Evolutionary conservation across 768 basidiomycete species (phyloP).

Genomic region (Pilatotrama ljubarskyi): DNA sequence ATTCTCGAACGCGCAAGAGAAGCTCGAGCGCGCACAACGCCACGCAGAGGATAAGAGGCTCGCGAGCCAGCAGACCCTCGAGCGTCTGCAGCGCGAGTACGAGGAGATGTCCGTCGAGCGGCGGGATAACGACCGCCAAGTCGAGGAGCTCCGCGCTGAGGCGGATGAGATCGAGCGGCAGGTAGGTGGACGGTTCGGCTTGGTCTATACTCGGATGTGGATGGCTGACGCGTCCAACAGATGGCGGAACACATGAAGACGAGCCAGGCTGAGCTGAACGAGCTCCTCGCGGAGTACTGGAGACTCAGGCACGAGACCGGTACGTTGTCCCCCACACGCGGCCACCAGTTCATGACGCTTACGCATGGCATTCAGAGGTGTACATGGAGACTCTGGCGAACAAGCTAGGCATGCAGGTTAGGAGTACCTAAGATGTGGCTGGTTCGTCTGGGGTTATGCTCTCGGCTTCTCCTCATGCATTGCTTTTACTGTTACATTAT

Average conservation of each 20-base stretch:
- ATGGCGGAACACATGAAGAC: conserved; percentile 74
- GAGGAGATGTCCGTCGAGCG: conserved; percentile 76
- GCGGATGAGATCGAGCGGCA: conserved; percentile 67
- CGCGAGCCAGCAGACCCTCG: conserved; percentile 72
- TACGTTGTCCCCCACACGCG: conserved; percentile 26
- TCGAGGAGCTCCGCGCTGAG: conserved; percentile 73
- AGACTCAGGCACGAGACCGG: conserved; percentile 75
- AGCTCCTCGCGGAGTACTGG: conserved; percentile 83
- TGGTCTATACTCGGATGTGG: neutral
- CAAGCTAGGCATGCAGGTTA: conserved; percentile 52
- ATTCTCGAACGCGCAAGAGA: conserved; percentile 77
- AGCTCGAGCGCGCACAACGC: conserved; percentile 74
- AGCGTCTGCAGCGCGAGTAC: conserved; percentile 75
- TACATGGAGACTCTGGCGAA: conserved; percentile 88
- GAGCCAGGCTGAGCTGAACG: conserved; percentile 78
- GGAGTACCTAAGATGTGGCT: conserved; percentile 19
- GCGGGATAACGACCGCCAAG: conserved; percentile 74
- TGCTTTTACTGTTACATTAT: neutral
- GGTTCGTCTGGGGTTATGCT: neutral
- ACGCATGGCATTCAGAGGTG: conserved; percentile 50
- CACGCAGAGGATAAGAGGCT: conserved; percentile 79
- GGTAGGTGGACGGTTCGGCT: conserved; percentile 37
- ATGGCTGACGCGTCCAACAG: conserved; percentile 36
- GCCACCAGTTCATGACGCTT: neutral
- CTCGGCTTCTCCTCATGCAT: too few species aligned